A percentile compares a stretch with the other conserved stretches of the same genome.
Evolutionary conservation across 116 monocot genomes (phyloP).

Genomic region (Trichopus zeylanicus): DNA sequence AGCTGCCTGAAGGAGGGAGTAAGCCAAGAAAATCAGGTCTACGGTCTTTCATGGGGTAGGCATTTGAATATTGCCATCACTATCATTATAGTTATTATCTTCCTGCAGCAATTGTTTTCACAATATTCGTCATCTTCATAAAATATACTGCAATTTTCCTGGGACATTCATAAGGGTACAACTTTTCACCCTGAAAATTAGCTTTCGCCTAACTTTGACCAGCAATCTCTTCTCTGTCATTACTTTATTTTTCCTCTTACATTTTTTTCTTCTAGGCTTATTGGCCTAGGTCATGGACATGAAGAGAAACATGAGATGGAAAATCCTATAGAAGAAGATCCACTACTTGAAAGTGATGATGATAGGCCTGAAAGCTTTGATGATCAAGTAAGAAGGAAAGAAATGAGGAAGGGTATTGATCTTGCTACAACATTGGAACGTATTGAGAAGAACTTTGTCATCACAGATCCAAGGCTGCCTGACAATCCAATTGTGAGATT

Average conservation of each 20-base stretch:
- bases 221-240: background rate
- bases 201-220: background rate
- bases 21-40: conserved; percentile 61
- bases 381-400: conserved; percentile 72
- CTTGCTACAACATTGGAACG: conserved; percentile 96
- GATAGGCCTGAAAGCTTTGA: conserved; percentile 88
- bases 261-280: conserved; percentile 36
- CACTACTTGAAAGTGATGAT: conserved; percentile 61
- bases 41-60: conserved; percentile 81
- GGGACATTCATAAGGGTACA: background rate
- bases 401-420: conserved; percentile 98
- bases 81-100: background rate
- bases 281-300: conserved; percentile 52
- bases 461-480: conserved; percentile 94
- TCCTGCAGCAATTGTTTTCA: background rate
- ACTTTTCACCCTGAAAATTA: background rate
- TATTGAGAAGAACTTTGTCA: conserved; percentile 99
- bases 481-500: conserved; percentile 96
- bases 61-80: background rate
- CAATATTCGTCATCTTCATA: background rate
- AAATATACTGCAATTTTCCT: background rate
- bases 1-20: conserved; percentile 59
- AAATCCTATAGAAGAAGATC: conserved; percentile 31
- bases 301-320: conserved; percentile 33
- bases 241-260: conserved; percentile 3